Evolutionary conservation across 1,284 basidiomycete species (phyloP).

Genomic region (Rhodotorula sp.): DNA sequence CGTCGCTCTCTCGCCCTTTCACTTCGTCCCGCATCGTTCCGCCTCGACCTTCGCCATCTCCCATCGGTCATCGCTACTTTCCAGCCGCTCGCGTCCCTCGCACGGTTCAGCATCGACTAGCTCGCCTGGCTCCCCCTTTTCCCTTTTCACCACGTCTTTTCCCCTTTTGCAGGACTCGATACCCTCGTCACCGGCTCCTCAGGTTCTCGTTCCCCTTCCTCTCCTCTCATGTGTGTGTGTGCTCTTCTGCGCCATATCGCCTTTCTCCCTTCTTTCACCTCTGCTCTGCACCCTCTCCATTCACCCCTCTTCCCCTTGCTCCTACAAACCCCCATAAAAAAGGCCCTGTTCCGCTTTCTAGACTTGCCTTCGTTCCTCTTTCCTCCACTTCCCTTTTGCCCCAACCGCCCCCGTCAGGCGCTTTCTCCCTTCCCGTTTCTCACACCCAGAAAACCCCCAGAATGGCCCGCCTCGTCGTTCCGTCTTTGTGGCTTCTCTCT

Average conservation of each 20-base stretch:
- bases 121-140: not conserved
- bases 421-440: too few species aligned
- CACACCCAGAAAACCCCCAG: not conserved
- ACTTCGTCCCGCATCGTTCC: not conserved
- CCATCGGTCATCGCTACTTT: not conserved
- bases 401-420: too few species aligned
- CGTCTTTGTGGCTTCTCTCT: not conserved
- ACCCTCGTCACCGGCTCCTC: not conserved
- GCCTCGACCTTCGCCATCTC: not conserved
- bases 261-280: not conserved
- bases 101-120: constrained; percentile 1
- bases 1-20: not conserved
- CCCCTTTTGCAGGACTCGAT: constrained; percentile 1
- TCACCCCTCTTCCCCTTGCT: not conserved
- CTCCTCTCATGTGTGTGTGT: not conserved
- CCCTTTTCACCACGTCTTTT: not conserved
- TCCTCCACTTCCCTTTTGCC: not conserved
- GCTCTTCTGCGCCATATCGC: not conserved
- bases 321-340: not conserved
- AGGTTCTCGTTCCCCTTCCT: not conserved
- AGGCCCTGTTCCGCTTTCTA: not conserved
- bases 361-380: not conserved
- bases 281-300: not conserved
- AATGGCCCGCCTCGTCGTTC: not conserved
- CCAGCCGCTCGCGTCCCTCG: not conserved